Conservation (phyloP, 495 filamentous ascomycete species). For the Cryomyces minteri region DNA sequence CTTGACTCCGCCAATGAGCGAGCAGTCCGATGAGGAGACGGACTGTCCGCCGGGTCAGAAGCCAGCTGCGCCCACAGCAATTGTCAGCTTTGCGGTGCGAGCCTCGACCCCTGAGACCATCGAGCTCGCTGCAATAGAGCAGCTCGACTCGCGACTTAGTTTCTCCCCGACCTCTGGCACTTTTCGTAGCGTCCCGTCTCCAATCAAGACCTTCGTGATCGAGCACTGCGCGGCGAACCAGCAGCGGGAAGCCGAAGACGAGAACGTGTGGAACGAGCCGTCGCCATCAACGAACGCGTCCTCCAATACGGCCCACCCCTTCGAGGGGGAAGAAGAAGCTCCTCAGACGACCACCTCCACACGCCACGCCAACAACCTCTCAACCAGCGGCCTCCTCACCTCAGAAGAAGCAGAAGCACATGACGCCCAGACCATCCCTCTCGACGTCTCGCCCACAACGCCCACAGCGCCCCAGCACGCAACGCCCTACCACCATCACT, state of each 20-base stretch:
- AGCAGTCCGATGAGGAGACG: constrained; percentile 1
- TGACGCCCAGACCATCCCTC: not conserved
- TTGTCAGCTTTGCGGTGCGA: no score
- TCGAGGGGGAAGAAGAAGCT: not conserved
- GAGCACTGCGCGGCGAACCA: not conserved
- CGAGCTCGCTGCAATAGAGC: not conserved
- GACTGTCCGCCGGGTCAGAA: not conserved
- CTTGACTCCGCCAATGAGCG: constrained; percentile 2
- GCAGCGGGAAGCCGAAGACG: not conserved
- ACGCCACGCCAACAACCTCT: not conserved
- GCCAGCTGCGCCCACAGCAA: no score
- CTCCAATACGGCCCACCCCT: not conserved
- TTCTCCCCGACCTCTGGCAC: constrained; percentile 18
- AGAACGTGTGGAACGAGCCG: no score
- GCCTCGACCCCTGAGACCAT: not conserved
- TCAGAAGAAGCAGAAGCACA: not conserved
- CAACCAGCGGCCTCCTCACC: not conserved
- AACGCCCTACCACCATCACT: constrained; percentile 7
- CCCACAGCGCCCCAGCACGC: constrained; percentile 6
- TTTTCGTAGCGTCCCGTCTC: constrained; percentile 7
- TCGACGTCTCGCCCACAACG: constrained; percentile 1
- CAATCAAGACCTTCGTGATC: not conserved
- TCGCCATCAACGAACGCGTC: not conserved
- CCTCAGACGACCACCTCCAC: not conserved
- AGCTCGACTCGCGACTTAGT: constrained; percentile 1